These are phyloP conservation scores for Boeremia exigua DNA, from an alignment of 2,329 filamentous ascomycete genomes.

Conservation along the genomic window DNA sequence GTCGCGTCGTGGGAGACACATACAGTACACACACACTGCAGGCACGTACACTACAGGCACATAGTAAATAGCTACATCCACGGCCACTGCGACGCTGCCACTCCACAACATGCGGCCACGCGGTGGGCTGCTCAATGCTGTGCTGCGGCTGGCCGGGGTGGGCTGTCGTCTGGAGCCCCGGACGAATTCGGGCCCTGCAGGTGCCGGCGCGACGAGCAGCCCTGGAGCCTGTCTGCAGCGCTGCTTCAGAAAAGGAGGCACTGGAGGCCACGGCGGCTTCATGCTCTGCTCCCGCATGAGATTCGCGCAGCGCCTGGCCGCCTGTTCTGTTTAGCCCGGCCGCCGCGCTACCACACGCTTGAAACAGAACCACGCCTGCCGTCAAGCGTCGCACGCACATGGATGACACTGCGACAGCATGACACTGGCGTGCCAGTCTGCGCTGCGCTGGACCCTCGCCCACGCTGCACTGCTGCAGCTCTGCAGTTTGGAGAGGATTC, in stretches of 20 bases:
- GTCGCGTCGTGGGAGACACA: too few species aligned
- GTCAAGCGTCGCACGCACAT: constrained; percentile 3
- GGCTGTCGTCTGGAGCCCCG: not conserved
- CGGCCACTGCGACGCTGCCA: too few species aligned
- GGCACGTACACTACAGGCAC: too few species aligned
- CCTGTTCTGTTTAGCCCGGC: not conserved
- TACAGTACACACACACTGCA: too few species aligned
- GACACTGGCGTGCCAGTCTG: constrained; percentile 1
- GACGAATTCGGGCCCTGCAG: constrained; percentile 1
- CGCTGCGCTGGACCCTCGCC: not conserved
- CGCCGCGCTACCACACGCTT: not conserved
- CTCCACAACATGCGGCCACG: not conserved
- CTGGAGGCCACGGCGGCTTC: constrained; percentile 1
- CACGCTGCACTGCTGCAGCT: not conserved
- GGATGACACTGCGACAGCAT: constrained; percentile 9
- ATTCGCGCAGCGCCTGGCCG: not conserved
- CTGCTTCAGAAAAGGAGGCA: not conserved
- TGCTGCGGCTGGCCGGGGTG: constrained; percentile 1
- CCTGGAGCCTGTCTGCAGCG: too few species aligned
- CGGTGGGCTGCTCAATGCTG: not conserved
- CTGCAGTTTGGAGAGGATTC: not conserved
- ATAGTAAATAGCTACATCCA: too few species aligned
- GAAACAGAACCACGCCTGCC: constrained; percentile 5
- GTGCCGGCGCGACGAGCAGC: too few species aligned
- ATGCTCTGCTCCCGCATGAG: not conserved